Evolutionary conservation across 2,329 filamentous ascomycete species (phyloP).

Genomic region (Penicillium sp.): DNA sequence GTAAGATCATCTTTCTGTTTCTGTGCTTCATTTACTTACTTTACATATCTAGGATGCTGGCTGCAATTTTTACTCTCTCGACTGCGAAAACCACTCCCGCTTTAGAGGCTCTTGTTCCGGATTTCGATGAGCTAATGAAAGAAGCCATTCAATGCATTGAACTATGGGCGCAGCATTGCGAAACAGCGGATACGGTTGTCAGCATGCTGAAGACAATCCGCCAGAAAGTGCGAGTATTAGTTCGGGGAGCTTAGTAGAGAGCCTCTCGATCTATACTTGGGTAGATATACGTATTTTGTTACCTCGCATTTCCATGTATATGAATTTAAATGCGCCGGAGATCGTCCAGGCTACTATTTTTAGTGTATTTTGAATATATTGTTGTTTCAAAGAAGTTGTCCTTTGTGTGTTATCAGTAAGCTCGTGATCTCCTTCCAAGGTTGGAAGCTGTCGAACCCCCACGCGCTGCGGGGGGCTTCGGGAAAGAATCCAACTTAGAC

Average conservation of each 20-base stretch:
- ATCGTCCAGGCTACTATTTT: neutral
- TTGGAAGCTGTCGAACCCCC: neutral
- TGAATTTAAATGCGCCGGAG: neutral
- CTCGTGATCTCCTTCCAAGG: neutral
- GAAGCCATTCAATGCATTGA: slow-evolving; percentile 11
- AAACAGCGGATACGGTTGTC: slow-evolving; percentile 14
- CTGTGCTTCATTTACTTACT: neutral
- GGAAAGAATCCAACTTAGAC: neutral
- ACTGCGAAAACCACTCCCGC: slow-evolving; percentile 17
- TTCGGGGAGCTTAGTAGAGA: neutral
- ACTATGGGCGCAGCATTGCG: slow-evolving; percentile 13
- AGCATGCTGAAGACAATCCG: slow-evolving; percentile 17
- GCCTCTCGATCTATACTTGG: neutral
- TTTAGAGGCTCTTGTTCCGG: slow-evolving; percentile 12
- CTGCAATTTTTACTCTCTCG: slow-evolving; percentile 17
- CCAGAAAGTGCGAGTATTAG: slow-evolving; percentile 11
- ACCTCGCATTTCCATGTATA: neutral
- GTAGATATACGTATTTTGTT: neutral
- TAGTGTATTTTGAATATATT: neutral
- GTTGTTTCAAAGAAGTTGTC: neutral
- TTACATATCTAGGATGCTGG: slow-evolving; percentile 8
- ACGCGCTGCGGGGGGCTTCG: neutral
- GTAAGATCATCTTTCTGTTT: slow-evolving; percentile 2
- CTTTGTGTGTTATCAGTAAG: neutral
- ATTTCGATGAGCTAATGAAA: slow-evolving; percentile 14